Base-by-base conservation (phyloP, 2,329 filamentous ascomycete genomes). In the Uncinocarpus reesii region DNA sequence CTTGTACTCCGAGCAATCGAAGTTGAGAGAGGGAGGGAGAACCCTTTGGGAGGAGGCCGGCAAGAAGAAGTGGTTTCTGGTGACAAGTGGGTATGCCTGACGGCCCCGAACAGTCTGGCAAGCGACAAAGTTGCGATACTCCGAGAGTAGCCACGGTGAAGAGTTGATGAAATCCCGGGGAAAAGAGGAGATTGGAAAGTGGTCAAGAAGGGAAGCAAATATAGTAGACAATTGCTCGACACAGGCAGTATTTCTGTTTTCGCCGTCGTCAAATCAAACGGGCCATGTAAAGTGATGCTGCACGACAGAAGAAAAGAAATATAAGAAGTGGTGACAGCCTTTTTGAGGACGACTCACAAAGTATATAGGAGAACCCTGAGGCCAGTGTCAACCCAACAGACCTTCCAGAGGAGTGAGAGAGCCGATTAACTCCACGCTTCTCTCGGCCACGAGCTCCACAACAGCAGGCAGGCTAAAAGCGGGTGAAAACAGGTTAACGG, bases 121-220 rank as follows among this genome's bases (percentile, higher is more conserved):
- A 44, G 43, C 52, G 52, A 58, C 59, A 52, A 62, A 61, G 54
- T 63, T 61, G 56, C 57, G 63, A 55, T 64, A 52, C 60, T 52
- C 62, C 64, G 50, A 68, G 58, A 53, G 64, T 63, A 63, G 66
- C 66, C 66, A 68, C 62, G 61, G 52, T 67, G 65, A 58, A 55
- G 21, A 26, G 20, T n/a, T 2, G 32, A 36, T 10, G 20, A 10
- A 21, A 1, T 42, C 23, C 3, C 11, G 42, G 15, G 16, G 18
- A 23, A 16, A 21, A 11, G 13, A n/a, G n/a, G n/a, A n/a, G n/a
- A n/a, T n/a, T n/a, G n/a, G n/a, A n/a, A n/a, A n/a, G n/a, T n/a
- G n/a, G n/a, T n/a, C n/a, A n/a, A n/a, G n/a, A n/a, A n/a, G n/a
- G n/a, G n/a, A n/a, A n/a, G n/a, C n/a, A n/a, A n/a, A n/a, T n/a